These are phyloP conservation scores for Cladosporium sp. DNA, from an alignment of 2,329 filamentous ascomycete genomes.

Conservation along the genomic window DNA sequence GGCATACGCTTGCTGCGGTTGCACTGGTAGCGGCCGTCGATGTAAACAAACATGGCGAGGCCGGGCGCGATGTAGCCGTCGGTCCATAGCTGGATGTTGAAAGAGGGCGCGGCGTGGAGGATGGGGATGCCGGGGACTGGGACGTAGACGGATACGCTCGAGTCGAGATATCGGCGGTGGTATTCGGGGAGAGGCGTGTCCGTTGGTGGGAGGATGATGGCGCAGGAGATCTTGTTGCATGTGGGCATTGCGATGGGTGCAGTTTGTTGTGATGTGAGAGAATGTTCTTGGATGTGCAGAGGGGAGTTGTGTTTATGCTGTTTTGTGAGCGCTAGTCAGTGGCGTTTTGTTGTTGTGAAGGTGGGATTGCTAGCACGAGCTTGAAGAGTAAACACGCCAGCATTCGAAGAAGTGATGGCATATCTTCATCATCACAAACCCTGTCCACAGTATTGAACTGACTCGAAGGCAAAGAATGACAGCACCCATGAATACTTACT, in stretches of 20 bases:
- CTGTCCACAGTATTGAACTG: neutral
- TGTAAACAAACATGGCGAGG: slow-evolving; percentile 56
- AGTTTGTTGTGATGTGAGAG: neutral
- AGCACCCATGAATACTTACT: neutral
- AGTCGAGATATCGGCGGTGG: slow-evolving; percentile 52
- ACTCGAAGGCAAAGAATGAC: neutral
- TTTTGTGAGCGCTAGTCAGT: neutral
- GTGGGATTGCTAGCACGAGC: neutral
- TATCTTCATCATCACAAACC: neutral
- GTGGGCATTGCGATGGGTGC: slow-evolving; percentile 50
- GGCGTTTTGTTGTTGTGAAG: neutral
- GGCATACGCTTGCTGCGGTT: slow-evolving; percentile 51
- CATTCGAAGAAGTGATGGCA: neutral
- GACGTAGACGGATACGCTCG: slow-evolving; percentile 53
- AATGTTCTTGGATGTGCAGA: neutral
- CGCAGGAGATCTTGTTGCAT: slow-evolving; percentile 54
- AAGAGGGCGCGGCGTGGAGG: slow-evolving; percentile 29
- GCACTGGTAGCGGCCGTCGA: slow-evolving; percentile 59
- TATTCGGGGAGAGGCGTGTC: slow-evolving; percentile 51
- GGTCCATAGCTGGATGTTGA: slow-evolving; percentile 52
- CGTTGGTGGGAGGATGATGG: slow-evolving; percentile 50
- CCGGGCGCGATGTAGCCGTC: slow-evolving; percentile 54
- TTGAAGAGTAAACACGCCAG: neutral
- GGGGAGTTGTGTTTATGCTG: neutral
- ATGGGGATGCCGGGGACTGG: slow-evolving; percentile 47